phyloP scores from a whole-genome alignment of 805 yeast genomes.

The Starmerella sirachaensis region DNA sequence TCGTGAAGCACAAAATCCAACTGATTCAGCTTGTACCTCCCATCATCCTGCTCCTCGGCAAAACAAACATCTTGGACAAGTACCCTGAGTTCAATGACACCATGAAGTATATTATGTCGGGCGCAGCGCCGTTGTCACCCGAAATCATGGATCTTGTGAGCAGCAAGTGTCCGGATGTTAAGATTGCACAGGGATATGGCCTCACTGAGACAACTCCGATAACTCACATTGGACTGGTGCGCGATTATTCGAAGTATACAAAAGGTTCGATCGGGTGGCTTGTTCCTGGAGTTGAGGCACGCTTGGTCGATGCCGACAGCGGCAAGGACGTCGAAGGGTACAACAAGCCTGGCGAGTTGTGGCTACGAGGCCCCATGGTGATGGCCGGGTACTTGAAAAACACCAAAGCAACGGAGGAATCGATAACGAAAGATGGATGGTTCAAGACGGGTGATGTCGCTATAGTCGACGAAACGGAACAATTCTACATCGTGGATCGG shows the following conservation, averaged over 20 bases:
- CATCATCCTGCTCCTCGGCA: constrained; percentile 37
- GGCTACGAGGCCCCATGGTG: constrained; percentile 46
- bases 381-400: constrained; percentile 42
- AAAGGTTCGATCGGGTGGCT: constrained; percentile 39
- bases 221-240: constrained; percentile 28
- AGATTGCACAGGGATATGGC: constrained; percentile 32
- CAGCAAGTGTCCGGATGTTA: constrained; percentile 11
- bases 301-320: constrained; percentile 31
- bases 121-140: constrained; percentile 38
- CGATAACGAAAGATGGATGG: constrained; percentile 38
- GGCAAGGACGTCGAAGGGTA: constrained; percentile 38
- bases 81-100: constrained; percentile 33
- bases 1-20: constrained; percentile 28
- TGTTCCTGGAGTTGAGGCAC: constrained; percentile 38
- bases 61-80: constrained; percentile 34
- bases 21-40: constrained; percentile 35
- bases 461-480: constrained; percentile 30
- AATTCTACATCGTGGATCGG: constrained; percentile 42
- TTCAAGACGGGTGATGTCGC: constrained; percentile 50
- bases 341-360: constrained; percentile 42
- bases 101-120: constrained; percentile 28
- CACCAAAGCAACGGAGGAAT: constrained; percentile 36
- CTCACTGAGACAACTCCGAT: constrained; percentile 57
- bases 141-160: constrained; percentile 13
- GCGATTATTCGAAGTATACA: constrained; percentile 32